Evolutionary conservation across 495 filamentous ascomycete species (phyloP), one percentile per base, ranked within the genome.

Genomic region (Neurospora tetraspora): DNA sequence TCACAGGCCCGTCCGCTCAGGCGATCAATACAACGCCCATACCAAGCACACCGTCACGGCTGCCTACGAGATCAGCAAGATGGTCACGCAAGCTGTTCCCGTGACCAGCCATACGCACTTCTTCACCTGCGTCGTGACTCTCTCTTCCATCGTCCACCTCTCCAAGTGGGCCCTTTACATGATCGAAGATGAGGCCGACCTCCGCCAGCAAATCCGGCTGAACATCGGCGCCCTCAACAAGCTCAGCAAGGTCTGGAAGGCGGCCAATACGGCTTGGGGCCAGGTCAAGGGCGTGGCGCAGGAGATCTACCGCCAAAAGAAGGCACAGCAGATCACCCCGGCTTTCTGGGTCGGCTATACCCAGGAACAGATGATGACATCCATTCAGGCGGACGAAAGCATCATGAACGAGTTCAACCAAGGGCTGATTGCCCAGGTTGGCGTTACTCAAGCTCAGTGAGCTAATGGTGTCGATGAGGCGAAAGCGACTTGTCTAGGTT

Each of bases 211-310:
- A 71, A 91, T 95, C 70, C 88, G 89, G 0, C 87, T 97, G 36
- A 94, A 92, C 73, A 92, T 94, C 61, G 94, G 94, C 39, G 92
- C 91, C 4, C 89, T 97, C 74, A 92, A 91, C 77, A 88, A 88
- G 5, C 81, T 96, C 5, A 89, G 86, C 72, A 83, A 85, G 45
- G 89, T 93, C 7, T 97, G 94, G 94, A 89, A 91, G 42, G 90
- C 93, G 31, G 93, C 93, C 6, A 86, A 86, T 39, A 87, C 84
- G 10, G 91, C 93, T 11, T 88, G 93, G 80, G 85, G 85, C 20
- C 92, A 96, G 80, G 92, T 97, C 38, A 87, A 86, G 74, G 86
- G 86, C 12, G 89, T 91, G n/a, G 91, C 91, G 18, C 85, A 89
- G 77, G 89, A 91, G 71, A 88, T 90, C 42, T 90, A 88, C 77